A percentile compares a stretch with the other conserved stretches of the same genome.
phyloP scores from a whole-genome alignment of 2,329 filamentous ascomycete genomes.

The Neospermospora avenae region DNA sequence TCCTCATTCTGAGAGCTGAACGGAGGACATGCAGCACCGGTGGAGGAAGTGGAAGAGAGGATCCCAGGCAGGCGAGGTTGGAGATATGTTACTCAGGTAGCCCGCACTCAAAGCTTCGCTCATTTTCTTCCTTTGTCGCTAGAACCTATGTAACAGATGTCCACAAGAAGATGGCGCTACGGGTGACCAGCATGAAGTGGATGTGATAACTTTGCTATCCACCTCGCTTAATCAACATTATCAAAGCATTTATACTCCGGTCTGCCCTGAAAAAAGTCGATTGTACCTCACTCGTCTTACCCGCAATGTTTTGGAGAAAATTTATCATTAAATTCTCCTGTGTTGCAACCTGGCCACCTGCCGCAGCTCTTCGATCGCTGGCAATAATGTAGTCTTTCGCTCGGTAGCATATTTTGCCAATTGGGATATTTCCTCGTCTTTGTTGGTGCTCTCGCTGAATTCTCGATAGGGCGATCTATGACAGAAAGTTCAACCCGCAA shows the following conservation, averaged over 20 bases:
- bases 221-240: neutral
- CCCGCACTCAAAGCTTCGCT: neutral
- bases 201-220: neutral
- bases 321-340: neutral
- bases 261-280: neutral
- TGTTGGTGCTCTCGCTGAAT: neutral
- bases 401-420: neutral
- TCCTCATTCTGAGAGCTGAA: neutral
- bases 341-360: neutral
- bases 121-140: neutral
- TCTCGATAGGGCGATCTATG: neutral
- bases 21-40: neutral
- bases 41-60: neutral
- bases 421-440: neutral
- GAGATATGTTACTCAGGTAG: neutral
- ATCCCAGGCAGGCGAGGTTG: neutral
- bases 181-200: neutral
- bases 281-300: neutral
- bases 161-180: neutral
- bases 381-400: neutral
- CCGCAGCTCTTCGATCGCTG: neutral
- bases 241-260: neutral
- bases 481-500: neutral
- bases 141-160: neutral
- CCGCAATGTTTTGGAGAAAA: neutral